Percentiles rank a stretch among this genome's conserved stretches.
phyloP scores from a whole-genome alignment of 495 filamentous ascomycete genomes.

The Amphirosellinia nigrospora region DNA sequence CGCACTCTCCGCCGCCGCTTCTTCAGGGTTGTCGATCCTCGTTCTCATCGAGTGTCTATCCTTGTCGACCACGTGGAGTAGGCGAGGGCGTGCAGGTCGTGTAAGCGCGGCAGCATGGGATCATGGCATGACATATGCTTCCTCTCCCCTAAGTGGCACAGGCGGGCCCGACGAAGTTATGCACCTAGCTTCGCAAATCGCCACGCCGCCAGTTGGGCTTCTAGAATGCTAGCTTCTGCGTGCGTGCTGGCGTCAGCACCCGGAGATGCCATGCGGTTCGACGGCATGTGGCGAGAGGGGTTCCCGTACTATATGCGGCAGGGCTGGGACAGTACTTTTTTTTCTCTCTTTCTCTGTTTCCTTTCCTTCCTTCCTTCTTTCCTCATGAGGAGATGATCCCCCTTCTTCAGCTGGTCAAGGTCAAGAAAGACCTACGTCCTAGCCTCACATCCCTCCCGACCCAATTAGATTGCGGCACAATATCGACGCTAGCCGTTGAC shows the following conservation, averaged over 20 bases:
- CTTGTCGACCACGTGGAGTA: background rate
- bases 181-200: background rate
- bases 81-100: background rate
- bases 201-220: background rate
- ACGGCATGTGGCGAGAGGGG: background rate
- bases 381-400: background rate
- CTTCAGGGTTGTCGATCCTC: background rate
- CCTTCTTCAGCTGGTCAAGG: background rate
- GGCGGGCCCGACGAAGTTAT: background rate
- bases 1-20: background rate
- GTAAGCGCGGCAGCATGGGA: background rate
- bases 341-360: background rate
- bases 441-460: background rate
- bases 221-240: background rate
- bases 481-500: background rate
- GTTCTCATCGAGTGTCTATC: background rate
- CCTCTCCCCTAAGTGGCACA: background rate
- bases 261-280: background rate
- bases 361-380: background rate
- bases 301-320: too few species aligned
- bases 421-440: background rate
- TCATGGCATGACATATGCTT: background rate
- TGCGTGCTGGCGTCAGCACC: background rate
- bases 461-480: background rate
- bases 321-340: background rate